These are phyloP conservation scores for Emydomyces testavorans DNA, from an alignment of 2,329 filamentous ascomycete species.

Conservation along the genomic window DNA sequence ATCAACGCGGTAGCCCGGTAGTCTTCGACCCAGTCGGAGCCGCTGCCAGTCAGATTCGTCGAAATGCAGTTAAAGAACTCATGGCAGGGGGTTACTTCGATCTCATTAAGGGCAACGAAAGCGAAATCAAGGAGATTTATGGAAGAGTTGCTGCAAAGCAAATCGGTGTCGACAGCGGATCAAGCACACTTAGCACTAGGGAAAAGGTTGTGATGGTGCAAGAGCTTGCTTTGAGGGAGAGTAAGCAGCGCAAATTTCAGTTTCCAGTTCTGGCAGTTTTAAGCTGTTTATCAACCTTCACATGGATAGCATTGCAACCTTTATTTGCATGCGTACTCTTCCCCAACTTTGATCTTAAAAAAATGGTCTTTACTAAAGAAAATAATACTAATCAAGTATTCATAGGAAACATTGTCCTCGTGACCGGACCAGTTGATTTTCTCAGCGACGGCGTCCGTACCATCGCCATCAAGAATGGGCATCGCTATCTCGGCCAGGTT, in stretches of 20 bases:
- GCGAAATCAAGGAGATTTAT: slow-evolving; percentile 66
- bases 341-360: too few relatives aligned
- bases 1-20: slow-evolving; percentile 59
- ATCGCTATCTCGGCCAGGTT: slow-evolving; percentile 43
- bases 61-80: slow-evolving; percentile 58
- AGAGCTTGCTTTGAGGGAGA: slow-evolving; percentile 54
- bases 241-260: slow-evolving; percentile 25
- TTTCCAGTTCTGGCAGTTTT: not conserved
- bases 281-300: not conserved
- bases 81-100: slow-evolving; percentile 66
- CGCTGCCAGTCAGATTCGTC: slow-evolving; percentile 65
- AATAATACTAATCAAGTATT: not conserved
- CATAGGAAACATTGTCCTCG: slow-evolving; percentile 53
- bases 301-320: not conserved
- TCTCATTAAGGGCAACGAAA: slow-evolving; percentile 88
- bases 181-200: slow-evolving; percentile 41
- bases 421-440: slow-evolving; percentile 71
- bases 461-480: slow-evolving; percentile 62
- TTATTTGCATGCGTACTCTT: not conserved
- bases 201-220: slow-evolving; percentile 54
- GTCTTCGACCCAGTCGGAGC: slow-evolving; percentile 85
- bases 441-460: slow-evolving; percentile 62
- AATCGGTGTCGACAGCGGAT: slow-evolving; percentile 70
- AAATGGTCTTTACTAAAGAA: not conserved
- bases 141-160: slow-evolving; percentile 52